Percentiles rank a stretch among this genome's conserved stretches.
phyloP scores from a whole-genome alignment of 2,329 filamentous ascomycete genomes.

The Arthrobotrys pseudoclavata region DNA sequence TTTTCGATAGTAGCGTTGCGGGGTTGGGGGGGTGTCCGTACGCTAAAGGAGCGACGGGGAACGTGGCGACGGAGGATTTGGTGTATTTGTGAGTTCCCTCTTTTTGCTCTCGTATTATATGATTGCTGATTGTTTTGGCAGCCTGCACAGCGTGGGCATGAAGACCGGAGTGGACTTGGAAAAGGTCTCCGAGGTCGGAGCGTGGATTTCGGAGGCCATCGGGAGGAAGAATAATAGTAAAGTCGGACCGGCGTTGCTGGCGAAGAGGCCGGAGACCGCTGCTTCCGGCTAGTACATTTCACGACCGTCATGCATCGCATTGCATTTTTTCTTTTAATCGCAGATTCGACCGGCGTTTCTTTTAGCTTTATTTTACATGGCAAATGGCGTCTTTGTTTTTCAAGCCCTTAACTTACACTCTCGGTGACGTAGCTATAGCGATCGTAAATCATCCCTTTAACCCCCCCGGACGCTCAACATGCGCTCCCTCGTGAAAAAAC shows the following conservation, averaged over 20 bases:
- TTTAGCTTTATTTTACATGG: neutral
- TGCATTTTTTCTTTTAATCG: neutral
- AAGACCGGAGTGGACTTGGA: slow-evolving; percentile 80
- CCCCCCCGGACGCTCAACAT: no score
- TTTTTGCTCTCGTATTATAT: neutral
- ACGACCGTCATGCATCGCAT: neutral
- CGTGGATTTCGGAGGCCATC: slow-evolving; percentile 78
- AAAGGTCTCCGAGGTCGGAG: slow-evolving; percentile 76
- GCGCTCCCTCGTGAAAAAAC: no score
- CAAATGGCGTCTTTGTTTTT: neutral
- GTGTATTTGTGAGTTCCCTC: slow-evolving; percentile 73
- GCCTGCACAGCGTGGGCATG: slow-evolving; percentile 78
- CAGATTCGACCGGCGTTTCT: neutral
- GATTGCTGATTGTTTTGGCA: slow-evolving; percentile 34
- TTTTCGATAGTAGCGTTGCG: slow-evolving; percentile 83
- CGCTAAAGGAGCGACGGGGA: slow-evolving; percentile 86
- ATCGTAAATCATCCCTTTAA: no score
- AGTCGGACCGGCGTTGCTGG: slow-evolving; percentile 76
- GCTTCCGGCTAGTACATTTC: neutral
- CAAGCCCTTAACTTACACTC: neutral
- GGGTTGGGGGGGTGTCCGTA: slow-evolving; percentile 89
- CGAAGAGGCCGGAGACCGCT: slow-evolving; percentile 66
- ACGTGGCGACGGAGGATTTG: slow-evolving; percentile 86
- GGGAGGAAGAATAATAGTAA: slow-evolving; percentile 75
- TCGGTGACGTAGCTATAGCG: no score